These are phyloP conservation scores for Neopestalotiopsis sp. DNA, from an alignment of 2,329 filamentous ascomycete species.

Conservation along the genomic window DNA sequence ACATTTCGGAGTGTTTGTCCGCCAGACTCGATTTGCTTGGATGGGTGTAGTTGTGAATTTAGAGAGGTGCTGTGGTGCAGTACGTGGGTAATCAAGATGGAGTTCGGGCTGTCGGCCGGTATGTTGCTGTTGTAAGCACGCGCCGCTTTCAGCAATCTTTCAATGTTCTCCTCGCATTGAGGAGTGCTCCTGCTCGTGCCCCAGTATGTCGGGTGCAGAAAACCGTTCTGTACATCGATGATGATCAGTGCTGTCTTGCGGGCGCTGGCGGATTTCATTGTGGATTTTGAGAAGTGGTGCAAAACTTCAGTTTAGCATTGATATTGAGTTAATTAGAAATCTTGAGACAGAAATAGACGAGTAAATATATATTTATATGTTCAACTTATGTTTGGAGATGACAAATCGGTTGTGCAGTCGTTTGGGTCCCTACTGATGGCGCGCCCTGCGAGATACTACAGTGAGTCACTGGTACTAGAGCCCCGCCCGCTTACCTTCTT, in stretches of 20 bases:
- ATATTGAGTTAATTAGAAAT: too few relatives aligned
- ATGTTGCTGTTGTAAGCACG: constrained; percentile 25
- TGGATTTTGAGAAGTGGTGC: background rate
- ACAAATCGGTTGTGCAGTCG: too few relatives aligned
- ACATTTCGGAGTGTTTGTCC: constrained; percentile 36
- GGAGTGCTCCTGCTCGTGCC: constrained; percentile 48
- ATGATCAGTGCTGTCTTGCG: constrained; percentile 48
- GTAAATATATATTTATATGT: too few relatives aligned
- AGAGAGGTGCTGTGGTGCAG: constrained; percentile 45
- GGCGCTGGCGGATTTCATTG: constrained; percentile 25
- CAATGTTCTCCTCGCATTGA: constrained; percentile 46
- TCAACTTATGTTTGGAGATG: too few relatives aligned
- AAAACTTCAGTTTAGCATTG: background rate
- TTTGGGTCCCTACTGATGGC: too few relatives aligned
- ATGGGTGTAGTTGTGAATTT: constrained; percentile 41
- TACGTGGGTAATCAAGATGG: constrained; percentile 47
- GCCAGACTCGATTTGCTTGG: constrained; percentile 27
- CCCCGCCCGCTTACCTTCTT: too few relatives aligned
- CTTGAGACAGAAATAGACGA: too few relatives aligned
- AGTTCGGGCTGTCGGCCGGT: constrained; percentile 13
- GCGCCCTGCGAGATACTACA: too few relatives aligned
- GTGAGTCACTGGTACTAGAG: too few relatives aligned
- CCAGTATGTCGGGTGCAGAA: constrained; percentile 44
- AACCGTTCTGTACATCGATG: constrained; percentile 52
- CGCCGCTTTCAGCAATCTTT: constrained; percentile 39